Evolutionary conservation across 2,329 filamentous ascomycete species (phyloP).

Genomic region (Aspergillus fijiensis): DNA sequence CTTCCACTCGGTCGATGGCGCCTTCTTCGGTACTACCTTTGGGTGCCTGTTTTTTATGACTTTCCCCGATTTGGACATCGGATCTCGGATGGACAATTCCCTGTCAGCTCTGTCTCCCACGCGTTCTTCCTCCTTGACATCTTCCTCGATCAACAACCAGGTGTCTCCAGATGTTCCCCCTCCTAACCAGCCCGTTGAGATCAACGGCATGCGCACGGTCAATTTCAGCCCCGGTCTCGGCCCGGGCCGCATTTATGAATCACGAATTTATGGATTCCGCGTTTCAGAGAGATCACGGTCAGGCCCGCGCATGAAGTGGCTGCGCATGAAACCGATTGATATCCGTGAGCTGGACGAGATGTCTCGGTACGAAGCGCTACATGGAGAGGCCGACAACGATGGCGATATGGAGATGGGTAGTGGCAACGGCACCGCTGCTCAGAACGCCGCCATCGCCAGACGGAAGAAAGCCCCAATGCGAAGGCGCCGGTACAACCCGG

Average conservation of each 20-base stretch:
- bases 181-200: slow-evolving; percentile 51
- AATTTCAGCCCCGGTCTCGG: slow-evolving; percentile 91
- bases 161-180: slow-evolving; percentile 33
- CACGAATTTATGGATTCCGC: slow-evolving; percentile 93
- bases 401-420: slow-evolving; percentile 41
- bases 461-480: slow-evolving; percentile 47
- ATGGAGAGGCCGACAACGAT: slow-evolving; percentile 35
- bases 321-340: slow-evolving; percentile 78
- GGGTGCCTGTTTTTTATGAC: slow-evolving; percentile 97
- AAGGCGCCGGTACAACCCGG: slow-evolving; percentile 36
- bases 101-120: slow-evolving; percentile 29
- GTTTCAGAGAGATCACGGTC: slow-evolving; percentile 87
- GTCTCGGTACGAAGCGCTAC: slow-evolving; percentile 37
- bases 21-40: slow-evolving; percentile 97
- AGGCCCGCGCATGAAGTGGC: slow-evolving; percentile 95
- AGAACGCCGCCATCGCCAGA: slow-evolving; percentile 41
- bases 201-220: slow-evolving; percentile 83
- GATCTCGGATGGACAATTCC: slow-evolving; percentile 61
- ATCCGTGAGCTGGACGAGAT: slow-evolving; percentile 80
- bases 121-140: slow-evolving; percentile 28
- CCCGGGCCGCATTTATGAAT: slow-evolving; percentile 80
- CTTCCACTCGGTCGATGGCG: slow-evolving; percentile 95
- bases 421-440: slow-evolving; percentile 22
- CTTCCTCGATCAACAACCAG: slow-evolving; percentile 31
- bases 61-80: slow-evolving; percentile 90